Evolutionary conservation across 805 yeast genomes (phyloP), one percentile per base, ranked within the genome.

Genomic region (Candida cerambycidarum): DNA sequence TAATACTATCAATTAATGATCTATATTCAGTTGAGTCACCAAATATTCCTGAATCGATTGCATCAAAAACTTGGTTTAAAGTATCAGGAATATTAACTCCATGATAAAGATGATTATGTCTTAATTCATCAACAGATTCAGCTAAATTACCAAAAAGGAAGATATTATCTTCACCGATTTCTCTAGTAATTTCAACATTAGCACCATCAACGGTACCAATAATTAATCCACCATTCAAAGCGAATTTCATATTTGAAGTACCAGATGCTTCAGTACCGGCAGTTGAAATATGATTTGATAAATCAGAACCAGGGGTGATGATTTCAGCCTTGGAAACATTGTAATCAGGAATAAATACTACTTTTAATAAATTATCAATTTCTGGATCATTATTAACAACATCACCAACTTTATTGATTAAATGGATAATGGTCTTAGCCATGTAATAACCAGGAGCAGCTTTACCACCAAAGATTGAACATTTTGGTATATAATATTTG

Each of bases 231-330:
- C 97, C 97, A 59, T 89, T 89, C 67, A 89, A 72, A 17, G 89
- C 96, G 61, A 89, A 89, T 69, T 89, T 89, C 97, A 89, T 89
- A 71, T 89, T 89, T 27, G 95, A 86, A 25, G 97, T 89, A 59
- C 97, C 97, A 0, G 95, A 85, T 16, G 96, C 97, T 63, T 89
- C 97, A 21, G 97, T 89, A 55, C 97, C 97, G 7, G 97, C 97
- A 32, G 97, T 89, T 11, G 97, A 89, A 52, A 89, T 89, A 68
- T 89, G 97, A 69, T 89, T 93, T 36, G 93, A 84, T 56, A 89
- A 72, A 62, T 89, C 97, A 34, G 92, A 82, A 15, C 92, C 97
- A 18, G 97, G 96, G 51, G 81, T 76, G 57, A 89, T 87, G 45
- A 89, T 78, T 68, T 90, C 96, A 1, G 97, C 97, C 65, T 89